phyloP scores from a whole-genome alignment of 768 basidiomycete species.

The Boletus sp. region DNA sequence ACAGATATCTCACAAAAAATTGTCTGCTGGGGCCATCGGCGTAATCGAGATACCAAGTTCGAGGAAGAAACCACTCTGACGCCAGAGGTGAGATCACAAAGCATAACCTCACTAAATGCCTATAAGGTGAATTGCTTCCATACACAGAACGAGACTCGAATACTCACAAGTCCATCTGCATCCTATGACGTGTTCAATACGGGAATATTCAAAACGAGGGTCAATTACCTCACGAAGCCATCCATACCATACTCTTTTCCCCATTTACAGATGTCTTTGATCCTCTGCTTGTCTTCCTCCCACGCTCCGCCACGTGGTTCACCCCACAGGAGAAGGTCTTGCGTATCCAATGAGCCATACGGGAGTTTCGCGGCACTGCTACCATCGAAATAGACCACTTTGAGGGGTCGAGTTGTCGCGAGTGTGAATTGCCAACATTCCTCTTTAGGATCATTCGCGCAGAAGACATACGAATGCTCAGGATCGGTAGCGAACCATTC shows the following conservation, averaged over 20 bases:
- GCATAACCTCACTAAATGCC: conserved; percentile 40
- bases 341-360: conserved; percentile 30
- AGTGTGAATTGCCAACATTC: conserved; percentile 33
- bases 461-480: conserved; percentile 39
- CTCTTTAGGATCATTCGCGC: conserved; percentile 10
- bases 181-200: conserved; percentile 20
- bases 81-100: conserved; percentile 36
- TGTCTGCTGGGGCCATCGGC: background rate
- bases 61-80: conserved; percentile 35
- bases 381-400: conserved; percentile 31
- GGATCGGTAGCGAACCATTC: conserved; percentile 34
- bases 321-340: conserved; percentile 36
- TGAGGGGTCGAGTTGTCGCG: conserved; percentile 25
- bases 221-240: conserved; percentile 31
- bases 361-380: conserved; percentile 6
- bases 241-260: conserved; percentile 30
- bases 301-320: conserved; percentile 14
- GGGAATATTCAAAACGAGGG: conserved; percentile 18
- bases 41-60: conserved; percentile 21
- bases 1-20: background rate
- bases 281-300: conserved; percentile 24
- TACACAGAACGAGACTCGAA: background rate
- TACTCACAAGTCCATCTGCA: conserved; percentile 47
- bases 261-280: conserved; percentile 33
- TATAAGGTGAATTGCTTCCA: background rate